Base-by-base conservation (phyloP, 23 red algal genomes). In the Gracilaria gracilis region DNA sequence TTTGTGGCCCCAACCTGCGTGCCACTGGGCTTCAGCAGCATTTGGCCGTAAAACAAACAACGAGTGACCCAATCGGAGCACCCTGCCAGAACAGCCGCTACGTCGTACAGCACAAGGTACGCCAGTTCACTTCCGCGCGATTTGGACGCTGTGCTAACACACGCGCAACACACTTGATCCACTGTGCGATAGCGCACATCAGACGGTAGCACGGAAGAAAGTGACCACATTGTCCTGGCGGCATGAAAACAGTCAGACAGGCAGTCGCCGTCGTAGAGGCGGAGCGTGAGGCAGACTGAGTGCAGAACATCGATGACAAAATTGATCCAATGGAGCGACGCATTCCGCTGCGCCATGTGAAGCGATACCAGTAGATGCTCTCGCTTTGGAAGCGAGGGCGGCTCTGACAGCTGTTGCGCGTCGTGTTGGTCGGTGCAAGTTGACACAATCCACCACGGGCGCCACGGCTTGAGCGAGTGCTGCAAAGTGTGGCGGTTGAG, bases 221-320 rank as follows among this genome's bases (percentile, higher is more conserved):
- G 21, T 32, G 42, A 50, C 83, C 84, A 70, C 27, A 87, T 87
- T 39, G 38, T 76, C 69, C 38, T 73, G 4, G 64, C 84, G 13
- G 69, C 84, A 23, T 87, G 64, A 55, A 20, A 50, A 48, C 46
- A 19, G 20, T 87, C 84, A 0, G 67, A 73, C 9, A 57, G 13
- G 29, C 84, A 87, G 28, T 87, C 84, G n/a, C 84, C 84, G 69
- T 87, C 69, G 49, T 71, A 59, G 9, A 87, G 64, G 8, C 84
- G 84, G 7, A 76, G 40, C 8, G 46, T 57, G 4, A 74, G 42
- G 25, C 84, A 87, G 31, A 73, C 34, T 0, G 64, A 21, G 1
- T 25, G 23, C 6, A 87, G 32, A 12, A 87, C 84, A n/a, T 87
- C 84, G 14, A 75, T 39, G 2, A 87, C 84, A 40, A 19, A 55